phyloP scores from a whole-genome alignment of 257 asterid genomes.

The Paulownia fortunei region DNA sequence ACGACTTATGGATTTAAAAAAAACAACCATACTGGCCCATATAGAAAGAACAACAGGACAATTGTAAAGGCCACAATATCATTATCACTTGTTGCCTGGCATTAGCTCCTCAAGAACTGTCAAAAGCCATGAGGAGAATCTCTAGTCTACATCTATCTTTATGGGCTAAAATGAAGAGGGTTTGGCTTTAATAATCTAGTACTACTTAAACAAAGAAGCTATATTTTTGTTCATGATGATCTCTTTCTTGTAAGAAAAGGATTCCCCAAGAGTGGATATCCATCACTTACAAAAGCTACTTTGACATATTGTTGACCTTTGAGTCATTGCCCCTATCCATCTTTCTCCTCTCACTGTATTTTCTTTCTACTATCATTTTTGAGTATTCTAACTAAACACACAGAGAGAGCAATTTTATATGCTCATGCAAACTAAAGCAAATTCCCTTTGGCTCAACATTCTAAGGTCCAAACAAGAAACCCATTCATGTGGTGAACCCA shows the following conservation, averaged over 20 bases:
- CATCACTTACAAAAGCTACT: constrained; percentile 33
- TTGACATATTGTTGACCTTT: constrained; percentile 35
- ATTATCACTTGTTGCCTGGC: not conserved
- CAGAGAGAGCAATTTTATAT: not conserved
- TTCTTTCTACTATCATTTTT: not conserved
- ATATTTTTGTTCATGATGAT: too few species aligned
- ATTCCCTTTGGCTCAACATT: constrained; percentile 29
- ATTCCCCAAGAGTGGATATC: constrained; percentile 36
- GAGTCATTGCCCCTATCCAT: not conserved
- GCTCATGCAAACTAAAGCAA: constrained; percentile 27
- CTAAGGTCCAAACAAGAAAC: constrained; percentile 29
- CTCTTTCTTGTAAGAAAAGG: constrained; percentile 29
- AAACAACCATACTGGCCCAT: too few species aligned
- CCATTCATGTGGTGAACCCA: constrained; percentile 26
- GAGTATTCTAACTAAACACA: not conserved
- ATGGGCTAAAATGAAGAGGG: not conserved
- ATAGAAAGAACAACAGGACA: not conserved
- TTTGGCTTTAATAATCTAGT: not conserved
- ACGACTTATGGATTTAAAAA: not conserved
- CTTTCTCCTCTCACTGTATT: not conserved
- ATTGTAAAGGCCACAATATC: not conserved
- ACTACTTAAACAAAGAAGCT: not conserved
- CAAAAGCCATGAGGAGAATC: constrained; percentile 21
- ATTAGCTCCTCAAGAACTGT: not conserved
- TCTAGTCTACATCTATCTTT: constrained; percentile 21